Percentiles rank a stretch among this genome's conserved stretches.
Evolutionary conservation across 2,329 filamentous ascomycete genomes (phyloP).

Genomic region (Diaporthe sp.): DNA sequence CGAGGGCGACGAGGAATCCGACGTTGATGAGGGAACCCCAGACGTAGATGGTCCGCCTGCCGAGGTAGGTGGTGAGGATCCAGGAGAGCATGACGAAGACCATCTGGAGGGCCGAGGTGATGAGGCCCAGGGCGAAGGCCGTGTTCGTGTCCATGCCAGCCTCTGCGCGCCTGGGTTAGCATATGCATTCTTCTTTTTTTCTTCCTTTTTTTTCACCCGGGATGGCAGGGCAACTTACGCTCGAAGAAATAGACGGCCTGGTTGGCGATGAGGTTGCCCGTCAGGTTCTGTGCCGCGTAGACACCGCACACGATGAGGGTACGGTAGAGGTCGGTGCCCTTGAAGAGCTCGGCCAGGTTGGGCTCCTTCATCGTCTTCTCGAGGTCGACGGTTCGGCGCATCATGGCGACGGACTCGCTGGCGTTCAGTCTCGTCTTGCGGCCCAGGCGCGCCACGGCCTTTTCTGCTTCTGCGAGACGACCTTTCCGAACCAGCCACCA

Average conservation of each 20-base stretch:
- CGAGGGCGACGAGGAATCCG: slow-evolving; percentile 68
- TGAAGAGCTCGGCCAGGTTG: slow-evolving; percentile 65
- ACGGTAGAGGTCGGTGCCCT: slow-evolving; percentile 67
- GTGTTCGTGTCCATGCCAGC: slow-evolving; percentile 69
- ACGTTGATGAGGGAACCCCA: slow-evolving; percentile 70
- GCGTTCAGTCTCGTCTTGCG: slow-evolving; percentile 54
- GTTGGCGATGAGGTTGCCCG: slow-evolving; percentile 74
- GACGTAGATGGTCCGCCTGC: slow-evolving; percentile 75
- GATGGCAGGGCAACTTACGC: slow-evolving; percentile 53
- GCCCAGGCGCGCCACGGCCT: slow-evolving; percentile 65
- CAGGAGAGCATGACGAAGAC: slow-evolving; percentile 77
- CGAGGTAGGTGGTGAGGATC: slow-evolving; percentile 75
- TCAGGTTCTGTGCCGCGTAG: slow-evolving; percentile 72
- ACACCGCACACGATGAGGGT: slow-evolving; percentile 69
- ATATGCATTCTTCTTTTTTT: neutral
- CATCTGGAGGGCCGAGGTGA: slow-evolving; percentile 73
- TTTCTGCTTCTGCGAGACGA: slow-evolving; percentile 58
- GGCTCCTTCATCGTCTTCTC: slow-evolving; percentile 64
- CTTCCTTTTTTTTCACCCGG: too few relatives aligned
- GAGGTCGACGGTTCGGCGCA: slow-evolving; percentile 69
- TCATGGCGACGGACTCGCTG: slow-evolving; percentile 68
- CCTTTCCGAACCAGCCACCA: slow-evolving; percentile 71
- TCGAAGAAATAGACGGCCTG: slow-evolving; percentile 74
- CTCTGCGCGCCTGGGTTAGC: slow-evolving; percentile 56
- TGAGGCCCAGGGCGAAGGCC: slow-evolving; percentile 74